These are phyloP conservation scores for Verticillium nubilum DNA, from an alignment of 2,329 filamentous ascomycete species.

Conservation along the genomic window DNA sequence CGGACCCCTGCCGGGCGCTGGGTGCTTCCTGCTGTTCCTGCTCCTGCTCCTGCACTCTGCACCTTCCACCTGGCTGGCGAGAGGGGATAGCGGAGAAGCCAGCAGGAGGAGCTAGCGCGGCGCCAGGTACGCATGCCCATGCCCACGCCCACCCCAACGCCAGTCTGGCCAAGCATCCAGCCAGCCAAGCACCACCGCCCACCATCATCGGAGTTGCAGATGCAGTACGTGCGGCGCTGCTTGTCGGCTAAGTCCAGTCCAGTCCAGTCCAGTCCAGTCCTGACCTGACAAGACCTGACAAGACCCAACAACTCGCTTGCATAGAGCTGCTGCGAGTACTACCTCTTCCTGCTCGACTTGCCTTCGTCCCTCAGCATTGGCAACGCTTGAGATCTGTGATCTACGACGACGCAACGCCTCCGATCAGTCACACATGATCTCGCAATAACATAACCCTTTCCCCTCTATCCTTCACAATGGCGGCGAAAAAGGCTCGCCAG, in stretches of 20 bases:
- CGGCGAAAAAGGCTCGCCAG: slow-evolving; percentile 61
- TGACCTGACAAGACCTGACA: not conserved
- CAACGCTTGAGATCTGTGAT: slow-evolving; percentile 4
- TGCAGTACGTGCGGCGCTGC: not conserved
- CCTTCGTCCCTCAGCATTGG: not conserved
- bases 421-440: not conserved
- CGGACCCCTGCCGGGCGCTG: not conserved
- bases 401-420: slow-evolving; percentile 2
- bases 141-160: not conserved
- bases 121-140: not conserved
- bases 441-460: not conserved
- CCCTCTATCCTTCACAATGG: slow-evolving; percentile 34
- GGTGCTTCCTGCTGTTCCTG: not conserved
- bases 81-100: not conserved
- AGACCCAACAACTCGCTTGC: not conserved
- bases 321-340: not conserved
- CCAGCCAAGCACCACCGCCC: not conserved
- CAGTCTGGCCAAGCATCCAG: not conserved
- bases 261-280: not conserved
- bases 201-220: not conserved
- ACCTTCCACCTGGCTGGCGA: not conserved
- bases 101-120: not conserved
- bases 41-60: no score
- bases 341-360: not conserved
- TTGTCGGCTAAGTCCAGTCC: not conserved